Percentiles rank a stretch among this genome's conserved stretches.
Evolutionary conservation across 2,329 filamentous ascomycete species (phyloP).

Genomic region (Phaeoacremonium minimum): DNA sequence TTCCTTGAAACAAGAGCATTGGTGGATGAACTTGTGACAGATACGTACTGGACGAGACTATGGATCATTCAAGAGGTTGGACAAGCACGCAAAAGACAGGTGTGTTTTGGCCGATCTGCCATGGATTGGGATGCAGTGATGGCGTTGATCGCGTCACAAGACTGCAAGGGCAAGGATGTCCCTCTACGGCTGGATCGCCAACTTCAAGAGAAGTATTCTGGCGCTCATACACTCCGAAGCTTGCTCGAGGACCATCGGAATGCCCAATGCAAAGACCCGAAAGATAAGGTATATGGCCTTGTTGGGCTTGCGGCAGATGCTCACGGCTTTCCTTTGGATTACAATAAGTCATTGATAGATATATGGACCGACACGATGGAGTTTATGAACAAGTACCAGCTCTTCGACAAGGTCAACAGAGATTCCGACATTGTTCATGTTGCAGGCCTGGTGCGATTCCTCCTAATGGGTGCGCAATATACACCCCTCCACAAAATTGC

Average conservation of each 20-base stretch:
- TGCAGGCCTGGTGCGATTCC: not conserved
- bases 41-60: slow-evolving; percentile 4
- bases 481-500: not conserved
- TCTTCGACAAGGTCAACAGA: too few species aligned
- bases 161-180: too few species aligned
- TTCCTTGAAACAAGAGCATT: not conserved
- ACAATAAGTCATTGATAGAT: slow-evolving; percentile 16
- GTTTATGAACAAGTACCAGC: slow-evolving; percentile 12
- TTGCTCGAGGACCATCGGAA: slow-evolving; percentile 16
- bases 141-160: slow-evolving; percentile 9
- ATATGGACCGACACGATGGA: slow-evolving; percentile 21
- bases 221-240: slow-evolving; percentile 10
- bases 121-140: slow-evolving; percentile 14
- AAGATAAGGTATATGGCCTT: slow-evolving; percentile 23
- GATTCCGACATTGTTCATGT: not conserved
- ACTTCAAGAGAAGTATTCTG: slow-evolving; percentile 7
- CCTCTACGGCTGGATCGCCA: slow-evolving; percentile 14
- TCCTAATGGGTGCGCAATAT: not conserved
- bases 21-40: not conserved
- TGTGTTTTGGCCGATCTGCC: slow-evolving; percentile 14
- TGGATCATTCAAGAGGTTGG: slow-evolving; percentile 22
- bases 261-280: slow-evolving; percentile 18
- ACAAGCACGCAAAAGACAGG: slow-evolving; percentile 13
- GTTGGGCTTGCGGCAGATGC: slow-evolving; percentile 19
- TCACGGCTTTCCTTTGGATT: slow-evolving; percentile 19